Base-by-base conservation (phyloP, 192 early-diverging fungal species). In the Umbelopsis sp. region DNA sequence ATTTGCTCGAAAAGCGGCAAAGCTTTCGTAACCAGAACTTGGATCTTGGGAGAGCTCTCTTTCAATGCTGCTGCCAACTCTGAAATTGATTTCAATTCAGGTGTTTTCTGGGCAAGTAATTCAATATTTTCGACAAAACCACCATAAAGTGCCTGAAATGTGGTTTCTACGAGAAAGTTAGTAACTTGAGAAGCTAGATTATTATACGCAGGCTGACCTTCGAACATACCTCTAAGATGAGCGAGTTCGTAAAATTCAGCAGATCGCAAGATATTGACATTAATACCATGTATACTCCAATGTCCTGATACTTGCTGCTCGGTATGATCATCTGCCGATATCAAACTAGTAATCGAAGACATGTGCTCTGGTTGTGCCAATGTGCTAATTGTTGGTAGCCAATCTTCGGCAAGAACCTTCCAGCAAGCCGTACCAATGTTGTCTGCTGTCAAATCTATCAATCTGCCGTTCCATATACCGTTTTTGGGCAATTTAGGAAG, bases 361-460 rank as follows among this genome's bases (percentile, higher is more conserved):
- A 84, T 68, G 11, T 74, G 50, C 23, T 82, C 68, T 58, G 80
- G 66, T 25, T 73, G 50, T 20, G 74, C 67, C 3, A 18, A 25
- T 22, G 72, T 74, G 6, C 81, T 77, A 41, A 81, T 49, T 49
- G 78, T 69, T 35, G 80, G 82, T n/a, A 86, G 70, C 84, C 84
- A 86, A 53, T 86, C 82, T 67, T 82, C 81, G 0, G 76, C 67
- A 12, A 84, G 71, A n/a, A 86, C 64, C 66, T 86, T 81, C 82
- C 82, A 86, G 49, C 76, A 78, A 3, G 79, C 84, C 6, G 55
- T 61, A 15, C 55, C 55, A 18, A 35, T 61, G 35, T 61, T 61
- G 4, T 61, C 13, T 35, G 21, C 1, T 16, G 27, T 18, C 55
- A 61, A 35, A 35, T 61, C 55, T 11, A 61, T 61, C 18, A 61